Evolutionary conservation across 257 asterid species (phyloP), one percentile per base, ranked within the genome.

Genomic region (Coffea canephora): DNA sequence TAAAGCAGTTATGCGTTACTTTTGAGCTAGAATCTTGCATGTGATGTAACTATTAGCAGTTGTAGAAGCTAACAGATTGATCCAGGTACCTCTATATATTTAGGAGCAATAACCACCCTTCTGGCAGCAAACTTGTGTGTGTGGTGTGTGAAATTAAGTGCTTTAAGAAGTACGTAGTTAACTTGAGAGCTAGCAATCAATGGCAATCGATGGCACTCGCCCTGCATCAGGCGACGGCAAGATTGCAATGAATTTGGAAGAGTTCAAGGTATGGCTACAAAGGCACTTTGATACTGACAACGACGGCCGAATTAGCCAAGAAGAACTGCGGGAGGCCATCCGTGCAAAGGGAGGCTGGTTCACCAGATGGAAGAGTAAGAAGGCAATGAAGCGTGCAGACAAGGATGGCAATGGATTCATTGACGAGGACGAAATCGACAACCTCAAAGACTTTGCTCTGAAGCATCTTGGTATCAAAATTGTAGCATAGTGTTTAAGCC

Each of bases 251-350:
- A 69, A 76, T 31, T 1, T 52, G 1, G 70, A 71, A 46, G 86
- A 86, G 21, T 88, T 84, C 88, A 86, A 74, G 77, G 81, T 34
- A 62, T 88, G 88, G 89, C 71, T 88, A 79, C 81, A 55, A 39
- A 39, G 43, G 76, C 73, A 55, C 15, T 86, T 84, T 69, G 88
- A 86, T 25, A 2, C 9, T 0, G 48, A 84, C 49, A 13, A n/a
- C 23, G 88, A 84, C 71, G 85, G 85, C 3, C 76, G 68, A 69
- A 86, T 88, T 67, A 84, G 72, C 75, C 52, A 18, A 82, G 76
- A 66, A 73, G 87, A 86, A 78, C 82, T 84, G 25, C 77, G 82
- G 73, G 65, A 61, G 31, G 91, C 85, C 10, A 57, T 86, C 55
- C 43, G 70, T 21, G 79, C 79, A 11, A 70, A 39, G 4, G 85